phyloP scores from a whole-genome alignment of 805 yeast genomes.

The Nakazawaea anatomiae region DNA sequence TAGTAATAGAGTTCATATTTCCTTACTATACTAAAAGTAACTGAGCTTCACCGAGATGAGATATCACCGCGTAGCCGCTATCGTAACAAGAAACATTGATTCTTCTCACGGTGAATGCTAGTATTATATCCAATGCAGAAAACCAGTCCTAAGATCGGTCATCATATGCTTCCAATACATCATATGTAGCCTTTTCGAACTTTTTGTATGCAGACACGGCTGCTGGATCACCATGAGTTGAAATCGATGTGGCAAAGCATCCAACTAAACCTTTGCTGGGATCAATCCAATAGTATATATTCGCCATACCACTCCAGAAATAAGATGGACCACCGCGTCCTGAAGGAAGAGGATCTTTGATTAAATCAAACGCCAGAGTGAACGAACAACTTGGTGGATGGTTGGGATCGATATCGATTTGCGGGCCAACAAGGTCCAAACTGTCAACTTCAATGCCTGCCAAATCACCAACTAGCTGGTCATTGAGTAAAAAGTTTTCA shows the following conservation, averaged over 20 bases:
- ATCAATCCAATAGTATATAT: not conserved
- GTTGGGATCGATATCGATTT: not conserved
- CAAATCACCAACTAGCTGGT: slow-evolving; percentile 25
- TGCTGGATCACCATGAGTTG: not conserved
- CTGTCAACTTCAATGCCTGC: slow-evolving; percentile 13
- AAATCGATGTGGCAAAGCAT: not conserved
- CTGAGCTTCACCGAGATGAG: too few relatives aligned
- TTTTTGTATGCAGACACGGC: not conserved
- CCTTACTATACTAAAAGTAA: too few relatives aligned
- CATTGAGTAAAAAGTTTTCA: slow-evolving; percentile 23
- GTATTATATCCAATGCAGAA: too few relatives aligned
- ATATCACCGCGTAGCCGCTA: too few relatives aligned
- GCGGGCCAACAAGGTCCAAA: not conserved
- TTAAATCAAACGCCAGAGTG: not conserved
- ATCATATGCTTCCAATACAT: not conserved
- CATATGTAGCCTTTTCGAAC: not conserved
- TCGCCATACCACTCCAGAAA: not conserved
- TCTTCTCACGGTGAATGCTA: too few relatives aligned
- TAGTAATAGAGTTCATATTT: too few relatives aligned
- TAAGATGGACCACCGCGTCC: not conserved
- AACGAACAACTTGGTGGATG: not conserved
- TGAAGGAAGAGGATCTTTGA: not conserved
- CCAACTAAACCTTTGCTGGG: not conserved
- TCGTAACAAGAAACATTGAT: too few relatives aligned
- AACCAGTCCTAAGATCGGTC: too few relatives aligned